phyloP scores from a whole-genome alignment of 768 basidiomycete species.

The Mycena floridula region DNA sequence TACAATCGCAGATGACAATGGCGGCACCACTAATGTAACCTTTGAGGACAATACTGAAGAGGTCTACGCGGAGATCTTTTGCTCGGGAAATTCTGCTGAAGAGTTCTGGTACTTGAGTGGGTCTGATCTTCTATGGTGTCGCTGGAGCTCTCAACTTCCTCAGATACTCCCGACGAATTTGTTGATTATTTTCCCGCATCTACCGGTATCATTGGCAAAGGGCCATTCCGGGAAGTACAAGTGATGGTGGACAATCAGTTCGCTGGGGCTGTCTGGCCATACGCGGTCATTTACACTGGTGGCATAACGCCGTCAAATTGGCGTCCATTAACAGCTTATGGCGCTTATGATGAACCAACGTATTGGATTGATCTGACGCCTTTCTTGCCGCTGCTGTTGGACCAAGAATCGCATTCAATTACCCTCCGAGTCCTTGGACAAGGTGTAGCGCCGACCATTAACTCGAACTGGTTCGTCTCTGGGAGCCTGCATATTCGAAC shows the following conservation, averaged over 20 bases:
- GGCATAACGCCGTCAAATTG: conserved; percentile 45
- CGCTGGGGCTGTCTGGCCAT: conserved; percentile 49
- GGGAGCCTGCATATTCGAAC: conserved; percentile 48
- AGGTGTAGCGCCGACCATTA: conserved; percentile 45
- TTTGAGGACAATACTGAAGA: conserved; percentile 47
- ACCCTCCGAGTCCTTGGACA: conserved; percentile 52
- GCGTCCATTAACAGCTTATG: conserved; percentile 57
- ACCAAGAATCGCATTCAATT: conserved; percentile 44
- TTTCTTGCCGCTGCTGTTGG: conserved; percentile 44
- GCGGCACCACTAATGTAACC: conserved; percentile 34
- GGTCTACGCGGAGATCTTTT: conserved; percentile 53
- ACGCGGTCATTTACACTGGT: conserved; percentile 53
- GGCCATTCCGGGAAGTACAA: conserved; percentile 59
- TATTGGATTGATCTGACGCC: conserved; percentile 62
- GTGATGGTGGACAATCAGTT: conserved; percentile 48
- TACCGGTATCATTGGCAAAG: conserved; percentile 39
- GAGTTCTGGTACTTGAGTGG: conserved; percentile 54
- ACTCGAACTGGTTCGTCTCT: conserved; percentile 58
- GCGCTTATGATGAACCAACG: conserved; percentile 57
- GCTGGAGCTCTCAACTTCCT: conserved; percentile 26
- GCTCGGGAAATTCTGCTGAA: conserved; percentile 54
- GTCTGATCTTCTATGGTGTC: conserved; percentile 8
- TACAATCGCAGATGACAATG: conserved; percentile 17
- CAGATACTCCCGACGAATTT: conserved; percentile 45
- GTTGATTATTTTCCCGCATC: conserved; percentile 37